Percentiles rank a stretch among this genome's conserved stretches.
These are phyloP conservation scores for Lepiota brunneoincarnata DNA, from an alignment of 768 basidiomycete species.

Conservation along the genomic window DNA sequence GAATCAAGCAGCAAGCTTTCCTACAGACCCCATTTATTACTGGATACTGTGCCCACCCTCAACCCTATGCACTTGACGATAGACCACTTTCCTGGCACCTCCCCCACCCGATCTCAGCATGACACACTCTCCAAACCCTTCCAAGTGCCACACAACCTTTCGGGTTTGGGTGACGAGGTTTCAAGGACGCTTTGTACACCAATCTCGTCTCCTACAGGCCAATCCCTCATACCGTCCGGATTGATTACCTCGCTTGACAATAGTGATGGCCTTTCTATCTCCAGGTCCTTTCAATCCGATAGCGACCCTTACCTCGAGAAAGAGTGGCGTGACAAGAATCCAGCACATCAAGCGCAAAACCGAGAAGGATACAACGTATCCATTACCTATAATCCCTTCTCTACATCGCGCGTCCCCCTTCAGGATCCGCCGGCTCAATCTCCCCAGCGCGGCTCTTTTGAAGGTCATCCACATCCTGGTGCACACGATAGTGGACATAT, in stretches of 20 bases:
- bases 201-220: slow-evolving; percentile 7
- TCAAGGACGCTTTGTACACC: slow-evolving; percentile 41
- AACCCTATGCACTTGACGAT: neutral
- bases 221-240: slow-evolving; percentile 14
- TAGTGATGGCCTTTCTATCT: slow-evolving; percentile 15
- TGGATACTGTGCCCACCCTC: neutral
- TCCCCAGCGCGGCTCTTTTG: slow-evolving; percentile 1
- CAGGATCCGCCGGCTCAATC: neutral
- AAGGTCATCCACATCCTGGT: neutral
- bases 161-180: slow-evolving; percentile 24
- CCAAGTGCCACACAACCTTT: neutral
- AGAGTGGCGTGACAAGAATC: slow-evolving; percentile 41
- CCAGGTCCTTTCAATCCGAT: slow-evolving; percentile 35
- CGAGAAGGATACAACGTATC: neutral
- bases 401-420: neutral
- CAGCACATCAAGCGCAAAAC: slow-evolving; percentile 12
- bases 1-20: neutral
- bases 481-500: neutral
- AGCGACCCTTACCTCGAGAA: slow-evolving; percentile 49
- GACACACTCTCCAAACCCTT: neutral
- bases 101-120: neutral
- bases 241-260: slow-evolving; percentile 15
- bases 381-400: slow-evolving; percentile 2
- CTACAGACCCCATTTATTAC: neutral
- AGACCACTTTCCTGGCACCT: neutral